These are phyloP conservation scores for Lanzia echinophila DNA, from an alignment of 2,329 filamentous ascomycete species.

Conservation along the genomic window DNA sequence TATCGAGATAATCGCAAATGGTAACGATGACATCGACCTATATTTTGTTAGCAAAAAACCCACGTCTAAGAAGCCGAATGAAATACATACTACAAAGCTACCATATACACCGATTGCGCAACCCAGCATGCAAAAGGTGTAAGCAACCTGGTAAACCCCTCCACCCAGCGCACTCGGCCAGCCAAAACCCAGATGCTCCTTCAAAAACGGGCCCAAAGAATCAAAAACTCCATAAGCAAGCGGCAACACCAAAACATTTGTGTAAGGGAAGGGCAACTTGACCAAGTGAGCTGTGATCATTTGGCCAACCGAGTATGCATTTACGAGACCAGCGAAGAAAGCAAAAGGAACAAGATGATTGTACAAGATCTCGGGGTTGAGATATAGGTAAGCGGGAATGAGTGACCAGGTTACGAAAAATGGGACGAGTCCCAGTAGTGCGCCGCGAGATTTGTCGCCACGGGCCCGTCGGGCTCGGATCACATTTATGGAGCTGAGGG, in stretches of 20 bases:
- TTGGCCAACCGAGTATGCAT: constrained; percentile 90
- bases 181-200: constrained; percentile 49
- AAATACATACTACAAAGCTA: constrained; percentile 67
- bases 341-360: constrained; percentile 83
- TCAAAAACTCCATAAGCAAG: constrained; percentile 74
- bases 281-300: constrained; percentile 95
- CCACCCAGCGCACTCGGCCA: constrained; percentile 73
- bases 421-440: constrained; percentile 76
- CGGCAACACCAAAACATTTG: constrained; percentile 76
- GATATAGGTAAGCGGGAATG: constrained; percentile 69
- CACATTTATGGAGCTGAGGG: constrained; percentile 65
- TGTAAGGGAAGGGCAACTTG: constrained; percentile 80
- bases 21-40: constrained; percentile 87
- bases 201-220: constrained; percentile 64
- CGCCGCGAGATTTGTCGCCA: constrained; percentile 63
- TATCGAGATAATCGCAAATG: constrained; percentile 96
- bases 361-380: constrained; percentile 78
- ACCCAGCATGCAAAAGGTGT: constrained; percentile 83
- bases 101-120: constrained; percentile 86
- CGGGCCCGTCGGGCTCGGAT: constrained; percentile 71
- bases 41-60: not conserved
- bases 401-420: constrained; percentile 74
- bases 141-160: constrained; percentile 82
- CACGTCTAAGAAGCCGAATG: not conserved
- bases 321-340: constrained; percentile 81